A percentile compares a stretch with the other conserved stretches of the same genome.
Evolutionary conservation across 129 eudicot genomes (phyloP).

Genomic region (Flaveria trinervia): DNA sequence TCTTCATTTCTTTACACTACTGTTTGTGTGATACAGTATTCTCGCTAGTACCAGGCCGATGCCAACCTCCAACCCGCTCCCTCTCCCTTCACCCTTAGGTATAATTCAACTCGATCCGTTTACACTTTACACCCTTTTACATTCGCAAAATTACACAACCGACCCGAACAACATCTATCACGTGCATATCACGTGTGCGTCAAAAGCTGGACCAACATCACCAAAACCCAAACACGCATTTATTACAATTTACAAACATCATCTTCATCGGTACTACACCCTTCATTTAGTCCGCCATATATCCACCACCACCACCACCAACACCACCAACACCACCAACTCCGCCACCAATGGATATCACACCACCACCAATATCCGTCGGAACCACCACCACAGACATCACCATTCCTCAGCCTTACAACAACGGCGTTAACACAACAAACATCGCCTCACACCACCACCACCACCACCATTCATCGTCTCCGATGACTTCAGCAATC

Average conservation of each 20-base stretch:
- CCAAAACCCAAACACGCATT: slow-evolving; percentile 28
- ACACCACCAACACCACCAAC: neutral
- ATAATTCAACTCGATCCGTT: too few relatives aligned
- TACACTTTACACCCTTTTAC: too few relatives aligned
- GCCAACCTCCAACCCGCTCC: too few relatives aligned
- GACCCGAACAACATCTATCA: slow-evolving; percentile 13
- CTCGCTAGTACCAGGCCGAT: too few relatives aligned
- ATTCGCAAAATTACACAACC: neutral
- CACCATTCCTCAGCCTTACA: slow-evolving; percentile 13
- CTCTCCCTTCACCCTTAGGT: too few relatives aligned
- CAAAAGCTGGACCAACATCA: slow-evolving; percentile 31
- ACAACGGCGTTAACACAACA: slow-evolving; percentile 19
- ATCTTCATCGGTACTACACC: slow-evolving; percentile 26
- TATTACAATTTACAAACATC: slow-evolving; percentile 13
- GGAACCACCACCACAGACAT: slow-evolving; percentile 12
- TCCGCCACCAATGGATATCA: slow-evolving; percentile 20
- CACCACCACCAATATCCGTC: slow-evolving; percentile 16
- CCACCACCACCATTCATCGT: slow-evolving; percentile 20
- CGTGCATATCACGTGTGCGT: slow-evolving; percentile 28
- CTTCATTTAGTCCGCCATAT: slow-evolving; percentile 17
- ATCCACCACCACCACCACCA: slow-evolving; percentile 12
- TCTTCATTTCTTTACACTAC: too few relatives aligned
- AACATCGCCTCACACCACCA: neutral
- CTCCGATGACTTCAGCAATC: slow-evolving; percentile 38
- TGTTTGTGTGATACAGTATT: too few relatives aligned